Evolutionary conservation across 768 basidiomycete genomes (phyloP).

Genomic region (Coprinopsis marcescibilis): DNA sequence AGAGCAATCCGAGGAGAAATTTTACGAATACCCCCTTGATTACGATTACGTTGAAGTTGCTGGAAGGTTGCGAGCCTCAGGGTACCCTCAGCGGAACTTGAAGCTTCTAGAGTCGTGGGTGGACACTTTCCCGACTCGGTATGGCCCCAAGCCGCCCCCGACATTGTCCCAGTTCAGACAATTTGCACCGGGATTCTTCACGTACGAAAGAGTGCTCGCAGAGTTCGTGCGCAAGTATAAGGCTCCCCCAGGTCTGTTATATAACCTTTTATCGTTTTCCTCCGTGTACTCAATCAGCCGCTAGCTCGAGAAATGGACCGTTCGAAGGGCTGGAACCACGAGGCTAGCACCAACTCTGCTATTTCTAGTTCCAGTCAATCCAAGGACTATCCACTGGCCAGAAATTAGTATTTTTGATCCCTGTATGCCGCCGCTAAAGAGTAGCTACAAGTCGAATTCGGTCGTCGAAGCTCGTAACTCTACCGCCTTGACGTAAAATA

Average conservation of each 20-base stretch:
- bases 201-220: not conserved
- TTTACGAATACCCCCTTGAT: not conserved
- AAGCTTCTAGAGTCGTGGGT: not conserved
- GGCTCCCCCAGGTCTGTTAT: not conserved
- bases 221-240: not conserved
- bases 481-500: too few species aligned
- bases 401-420: too few species aligned
- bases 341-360: too few species aligned
- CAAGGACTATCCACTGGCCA: too few species aligned
- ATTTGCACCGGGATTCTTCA: not conserved
- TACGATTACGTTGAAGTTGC: not conserved
- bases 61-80: not conserved
- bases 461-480: too few species aligned
- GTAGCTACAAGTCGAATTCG: too few species aligned
- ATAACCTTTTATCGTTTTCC: not conserved
- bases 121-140: not conserved
- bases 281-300: not conserved
- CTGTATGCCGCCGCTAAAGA: too few species aligned
- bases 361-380: too few species aligned
- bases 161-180: not conserved
- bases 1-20: not conserved
- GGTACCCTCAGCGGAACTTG: not conserved
- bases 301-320: not conserved
- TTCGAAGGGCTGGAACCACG: not conserved
- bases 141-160: not conserved